Base-by-base conservation (phyloP, 805 yeast genomes). In the Novakomyces olei region DNA sequence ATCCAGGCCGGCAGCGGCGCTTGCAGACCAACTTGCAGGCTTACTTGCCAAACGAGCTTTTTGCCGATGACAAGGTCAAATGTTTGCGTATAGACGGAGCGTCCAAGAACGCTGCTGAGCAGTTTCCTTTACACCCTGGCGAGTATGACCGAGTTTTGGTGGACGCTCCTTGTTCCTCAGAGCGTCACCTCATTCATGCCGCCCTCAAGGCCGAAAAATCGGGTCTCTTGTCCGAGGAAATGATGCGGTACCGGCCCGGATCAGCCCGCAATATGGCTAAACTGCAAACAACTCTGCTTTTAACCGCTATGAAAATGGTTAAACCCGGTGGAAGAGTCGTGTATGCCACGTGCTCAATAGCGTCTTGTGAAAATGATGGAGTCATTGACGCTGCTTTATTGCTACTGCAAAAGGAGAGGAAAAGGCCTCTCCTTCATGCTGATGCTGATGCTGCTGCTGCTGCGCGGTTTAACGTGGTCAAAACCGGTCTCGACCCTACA, bases 311-410 rank as follows among this genome's bases (percentile, higher is more conserved):
- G n/a, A 22, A 22, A 22, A 12, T 22, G n/a, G 25, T 22, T 10
- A 22, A 22, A 22, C 4, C 25, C 2, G 25, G 25, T 12, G 25
- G 25, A 3, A 10, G 9, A 22, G 71, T 88, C 10, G 92, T 85
- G 0, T 88, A 88, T 48, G 81, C 95, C 7, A 88, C 98, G 1
- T 88, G 98, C 53, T 85, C 96, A 0, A 66, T 88, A 10, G 93
- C 88, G 48, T 74, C 85, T 0, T 78, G 79, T 44, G 98, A 88
- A 46, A 85, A 88, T 46, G 98, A 88, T 53, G 61, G 77, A 27
- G 98, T 88, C 2, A 96, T 81, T 1, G 66, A 74, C 33, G 79
- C 75, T 41, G 54, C 88, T 25, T 53, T 88, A 27, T 54, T 62
- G 25, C 93, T 80, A 41, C 55, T 62, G 1, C 65, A 65, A 22